A percentile compares a stretch with the other conserved stretches of the same genome.
These are phyloP conservation scores for Glarea lozoyensis DNA, from an alignment of 495 filamentous ascomycete species.

Conservation along the genomic window DNA sequence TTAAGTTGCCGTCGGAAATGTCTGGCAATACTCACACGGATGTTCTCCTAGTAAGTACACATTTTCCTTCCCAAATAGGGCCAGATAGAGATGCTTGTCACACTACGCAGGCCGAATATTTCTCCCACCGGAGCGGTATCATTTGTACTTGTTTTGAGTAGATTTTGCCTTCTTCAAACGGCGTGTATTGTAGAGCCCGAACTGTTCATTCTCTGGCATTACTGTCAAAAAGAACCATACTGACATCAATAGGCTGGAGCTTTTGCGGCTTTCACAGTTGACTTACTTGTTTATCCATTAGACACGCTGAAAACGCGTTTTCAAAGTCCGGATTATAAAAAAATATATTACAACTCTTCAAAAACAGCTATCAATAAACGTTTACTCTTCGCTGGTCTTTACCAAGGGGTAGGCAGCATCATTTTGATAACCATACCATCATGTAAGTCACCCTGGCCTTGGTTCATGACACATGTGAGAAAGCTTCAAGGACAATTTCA, in stretches of 20 bases:
- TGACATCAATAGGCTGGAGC: constrained; percentile 57
- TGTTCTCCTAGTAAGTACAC: constrained; percentile 27
- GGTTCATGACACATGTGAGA: not conserved
- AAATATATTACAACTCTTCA: constrained; percentile 47
- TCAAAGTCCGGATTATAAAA: constrained; percentile 64
- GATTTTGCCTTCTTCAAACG: too few species aligned
- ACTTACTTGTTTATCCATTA: constrained; percentile 72
- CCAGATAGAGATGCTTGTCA: too few species aligned
- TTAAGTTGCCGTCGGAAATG: constrained; percentile 9
- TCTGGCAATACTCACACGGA: constrained; percentile 29
- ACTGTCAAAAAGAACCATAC: not conserved
- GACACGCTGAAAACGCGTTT: constrained; percentile 83
- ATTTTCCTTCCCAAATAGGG: not conserved
- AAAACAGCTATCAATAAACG: constrained; percentile 42
- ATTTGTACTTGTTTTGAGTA: too few species aligned
- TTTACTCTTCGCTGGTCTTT: constrained; percentile 63
- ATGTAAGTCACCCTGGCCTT: constrained; percentile 49
- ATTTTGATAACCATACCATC: constrained; percentile 82
- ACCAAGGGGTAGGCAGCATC: constrained; percentile 83
- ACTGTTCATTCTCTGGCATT: too few species aligned
- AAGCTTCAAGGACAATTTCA: not conserved
- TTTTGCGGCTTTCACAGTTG: constrained; percentile 68
- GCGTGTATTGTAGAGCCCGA: too few species aligned
- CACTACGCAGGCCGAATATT: too few species aligned
- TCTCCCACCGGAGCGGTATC: too few species aligned